These are phyloP conservation scores for Blastobotrys proliferans DNA, from an alignment of 1,139 yeast genomes.

Conservation along the genomic window DNA sequence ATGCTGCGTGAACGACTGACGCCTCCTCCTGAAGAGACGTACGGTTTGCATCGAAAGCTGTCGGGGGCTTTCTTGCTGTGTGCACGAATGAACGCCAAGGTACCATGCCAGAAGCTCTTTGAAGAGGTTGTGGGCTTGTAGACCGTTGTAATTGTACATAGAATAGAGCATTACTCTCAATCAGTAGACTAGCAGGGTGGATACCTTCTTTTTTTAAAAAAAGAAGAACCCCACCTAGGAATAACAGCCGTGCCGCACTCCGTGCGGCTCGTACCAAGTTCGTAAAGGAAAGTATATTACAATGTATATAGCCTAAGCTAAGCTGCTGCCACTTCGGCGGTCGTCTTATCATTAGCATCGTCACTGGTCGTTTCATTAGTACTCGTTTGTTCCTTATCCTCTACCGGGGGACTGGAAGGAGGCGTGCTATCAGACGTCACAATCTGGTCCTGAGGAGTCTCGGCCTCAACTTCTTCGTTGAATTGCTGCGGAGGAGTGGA, in stretches of 20 bases:
- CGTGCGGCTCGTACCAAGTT: too few relatives aligned
- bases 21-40: conserved; percentile 98
- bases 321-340: too few relatives aligned
- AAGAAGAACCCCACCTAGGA: too few relatives aligned
- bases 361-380: too few relatives aligned
- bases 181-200: too few relatives aligned
- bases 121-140: conserved; percentile 62
- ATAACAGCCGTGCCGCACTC: too few relatives aligned
- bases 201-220: too few relatives aligned
- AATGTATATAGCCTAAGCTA: too few relatives aligned
- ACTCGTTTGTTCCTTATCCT: not conserved
- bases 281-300: too few relatives aligned
- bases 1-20: conserved; percentile 90
- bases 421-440: not conserved
- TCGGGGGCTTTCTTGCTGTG: conserved; percentile 92
- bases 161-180: too few relatives aligned
- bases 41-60: conserved; percentile 87
- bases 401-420: not conserved
- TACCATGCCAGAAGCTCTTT: conserved; percentile 78
- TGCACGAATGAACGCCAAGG: conserved; percentile 76
- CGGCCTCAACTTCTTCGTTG: not conserved
- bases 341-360: too few relatives aligned
- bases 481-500: conserved; percentile 7
- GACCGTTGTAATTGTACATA: conserved; percentile 1
- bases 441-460: conserved; percentile 4